phyloP scores from a whole-genome alignment of 176 grass and related monocot genomes.

The Metroxylon sagu region DNA sequence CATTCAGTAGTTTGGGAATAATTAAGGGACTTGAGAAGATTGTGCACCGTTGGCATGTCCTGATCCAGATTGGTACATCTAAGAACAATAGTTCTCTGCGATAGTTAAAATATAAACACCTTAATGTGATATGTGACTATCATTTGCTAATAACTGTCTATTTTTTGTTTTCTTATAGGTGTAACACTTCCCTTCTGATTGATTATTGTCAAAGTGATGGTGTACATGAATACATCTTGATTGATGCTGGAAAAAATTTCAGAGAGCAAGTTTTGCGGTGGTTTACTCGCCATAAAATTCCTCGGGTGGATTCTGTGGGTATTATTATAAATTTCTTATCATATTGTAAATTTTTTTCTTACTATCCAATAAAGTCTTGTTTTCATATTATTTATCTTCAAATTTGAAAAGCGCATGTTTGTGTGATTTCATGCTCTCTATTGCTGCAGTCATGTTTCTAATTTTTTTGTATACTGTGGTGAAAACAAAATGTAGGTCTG shows the following conservation, averaged over 20 bases:
- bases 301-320: conserved; percentile 86
- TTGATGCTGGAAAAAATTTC: conserved; percentile 93
- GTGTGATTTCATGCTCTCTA: too few species aligned
- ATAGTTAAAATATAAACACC: too few species aligned
- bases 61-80: too few species aligned
- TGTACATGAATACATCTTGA: conserved; percentile 65
- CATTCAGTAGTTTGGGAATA: too few species aligned
- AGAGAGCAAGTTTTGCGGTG: conserved; percentile 92
- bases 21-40: too few species aligned
- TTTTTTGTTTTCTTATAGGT: conserved; percentile 35
- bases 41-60: too few species aligned
- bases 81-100: too few species aligned
- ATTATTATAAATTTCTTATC: conserved; percentile 2
- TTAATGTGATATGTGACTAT: neutral
- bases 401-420: too few species aligned
- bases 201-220: conserved; percentile 70
- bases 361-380: too few species aligned
- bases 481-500: neutral
- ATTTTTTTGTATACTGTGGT: neutral
- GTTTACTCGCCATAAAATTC: conserved; percentile 89
- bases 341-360: neutral
- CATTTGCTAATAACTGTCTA: neutral
- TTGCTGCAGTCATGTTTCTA: too few species aligned
- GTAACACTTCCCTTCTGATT: conserved; percentile 96
- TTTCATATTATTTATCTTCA: too few species aligned